Evolutionary conservation across 768 basidiomycete genomes (phyloP), one percentile per base, ranked within the genome.

Genomic region (Fomitopsis pulvina): DNA sequence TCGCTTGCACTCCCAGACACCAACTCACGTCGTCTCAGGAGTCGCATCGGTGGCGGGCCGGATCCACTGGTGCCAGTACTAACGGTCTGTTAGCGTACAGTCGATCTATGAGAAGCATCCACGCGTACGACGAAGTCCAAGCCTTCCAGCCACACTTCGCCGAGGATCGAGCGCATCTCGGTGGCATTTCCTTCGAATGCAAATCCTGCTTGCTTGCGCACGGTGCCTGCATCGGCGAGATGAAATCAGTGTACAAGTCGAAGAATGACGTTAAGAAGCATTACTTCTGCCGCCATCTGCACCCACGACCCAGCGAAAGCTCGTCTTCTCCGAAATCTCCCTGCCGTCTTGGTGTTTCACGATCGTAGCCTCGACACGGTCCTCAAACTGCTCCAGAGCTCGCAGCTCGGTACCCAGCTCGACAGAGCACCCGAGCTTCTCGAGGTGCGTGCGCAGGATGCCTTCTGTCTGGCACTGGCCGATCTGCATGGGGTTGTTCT

Each of bases 221-320:
- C 47, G 16, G 40, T 24, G 20, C 47, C 47, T 48, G 16, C 4
- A 1, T 14, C 29, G n/a, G 2, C 8, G 12, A 34, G 20, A 16
- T 2, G 11, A 3, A 42, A 27, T 22, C 14, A 8, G 9, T 41
- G 9, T 41, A 41, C 8, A 41, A 11, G 9, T 9, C 26, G 43
- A 28, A 28, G 26, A 20, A 45, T 37, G 4, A n/a, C 34, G 56
- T 39, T 9, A 65, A n/a, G n/a, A n/a, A n/a, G n/a, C n/a, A n/a
- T n/a, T n/a, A n/a, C 67, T 61, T 53, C 55, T 60, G 0, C 69
- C 75, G 14, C 73, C 72, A 51, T 76, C 77, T 0, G 68, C 61
- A 2, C 74, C 74, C 14, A 76, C 57, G 0, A 78, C 55, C 55
- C 63, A 74, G 3, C 62, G 56, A n/a, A 53, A 58, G 8, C 50